These are phyloP conservation scores for Candida endomychidarum DNA, from an alignment of 805 yeast species.

Conservation along the genomic window DNA sequence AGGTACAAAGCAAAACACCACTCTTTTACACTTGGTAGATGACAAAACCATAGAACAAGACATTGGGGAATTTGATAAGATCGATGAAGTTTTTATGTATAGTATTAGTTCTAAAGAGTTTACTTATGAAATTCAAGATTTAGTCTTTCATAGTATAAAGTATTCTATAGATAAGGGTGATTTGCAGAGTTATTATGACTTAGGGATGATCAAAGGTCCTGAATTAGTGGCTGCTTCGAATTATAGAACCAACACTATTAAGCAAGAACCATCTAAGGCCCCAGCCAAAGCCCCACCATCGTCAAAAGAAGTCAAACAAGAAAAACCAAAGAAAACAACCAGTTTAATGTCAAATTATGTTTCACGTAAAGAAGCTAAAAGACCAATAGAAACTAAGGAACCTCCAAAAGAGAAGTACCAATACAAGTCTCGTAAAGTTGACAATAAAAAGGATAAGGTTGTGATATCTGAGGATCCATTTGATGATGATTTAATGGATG, in stretches of 20 bases:
- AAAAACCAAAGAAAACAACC: constrained; percentile 9
- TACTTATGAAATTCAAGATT: constrained; percentile 13
- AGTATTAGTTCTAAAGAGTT: constrained; percentile 23
- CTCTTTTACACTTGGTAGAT: constrained; percentile 14
- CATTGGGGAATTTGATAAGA: constrained; percentile 25
- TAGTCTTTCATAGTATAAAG: constrained; percentile 19
- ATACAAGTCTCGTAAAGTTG: constrained; percentile 39
- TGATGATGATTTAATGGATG: constrained; percentile 7
- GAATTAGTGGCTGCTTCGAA: constrained; percentile 7
- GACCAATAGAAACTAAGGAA: not conserved
- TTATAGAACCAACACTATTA: not conserved
- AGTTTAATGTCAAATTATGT: constrained; percentile 29
- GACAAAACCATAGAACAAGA: constrained; percentile 20
- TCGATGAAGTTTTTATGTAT: constrained; percentile 41
- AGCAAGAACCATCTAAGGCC: constrained; percentile 2
- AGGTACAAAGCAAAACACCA: constrained; percentile 31
- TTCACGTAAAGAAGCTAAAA: constrained; percentile 22
- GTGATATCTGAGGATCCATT: constrained; percentile 24
- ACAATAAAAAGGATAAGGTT: constrained; percentile 34
- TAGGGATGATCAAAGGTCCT: constrained; percentile 38
- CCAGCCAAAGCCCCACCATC: constrained; percentile 5
- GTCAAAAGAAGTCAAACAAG: constrained; percentile 8
- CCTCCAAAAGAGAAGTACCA: constrained; percentile 19
- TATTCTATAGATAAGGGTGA: constrained; percentile 16
- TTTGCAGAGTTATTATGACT: constrained; percentile 19